Conservation (phyloP, 2,329 filamentous ascomycete species). For the Claviceps spartinae region DNA sequence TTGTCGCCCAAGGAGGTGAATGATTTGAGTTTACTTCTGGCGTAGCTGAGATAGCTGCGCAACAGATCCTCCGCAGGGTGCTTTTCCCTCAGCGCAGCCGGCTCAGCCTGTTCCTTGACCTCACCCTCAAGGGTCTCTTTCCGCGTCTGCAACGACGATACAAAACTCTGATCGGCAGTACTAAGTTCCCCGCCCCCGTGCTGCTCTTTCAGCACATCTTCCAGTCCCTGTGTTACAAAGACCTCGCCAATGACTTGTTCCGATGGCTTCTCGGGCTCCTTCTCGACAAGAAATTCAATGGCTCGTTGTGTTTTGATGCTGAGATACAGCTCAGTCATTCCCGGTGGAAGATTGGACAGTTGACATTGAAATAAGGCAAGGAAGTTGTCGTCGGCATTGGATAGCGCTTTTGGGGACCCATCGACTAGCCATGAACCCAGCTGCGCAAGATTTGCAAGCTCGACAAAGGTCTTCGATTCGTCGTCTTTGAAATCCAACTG, state of each 20-base stretch:
- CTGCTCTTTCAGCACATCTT: slow-evolving; percentile 28
- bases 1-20: slow-evolving; percentile 20
- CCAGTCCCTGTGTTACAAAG: slow-evolving; percentile 38
- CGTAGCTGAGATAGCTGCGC: slow-evolving; percentile 19
- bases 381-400: slow-evolving; percentile 31
- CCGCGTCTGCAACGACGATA: slow-evolving; percentile 19
- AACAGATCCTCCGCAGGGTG: slow-evolving; percentile 28
- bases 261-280: slow-evolving; percentile 33
- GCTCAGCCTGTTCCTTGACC: slow-evolving; percentile 10
- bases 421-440: slow-evolving; percentile 28
- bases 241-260: slow-evolving; percentile 43
- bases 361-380: slow-evolving; percentile 30
- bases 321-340: slow-evolving; percentile 30
- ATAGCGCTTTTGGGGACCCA: slow-evolving; percentile 23
- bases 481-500: slow-evolving; percentile 20
- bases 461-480: slow-evolving; percentile 24
- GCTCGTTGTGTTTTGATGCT: slow-evolving; percentile 36
- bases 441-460: slow-evolving; percentile 35
- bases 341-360: slow-evolving; percentile 29
- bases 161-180: slow-evolving; percentile 22
- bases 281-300: slow-evolving; percentile 37
- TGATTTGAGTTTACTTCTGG: slow-evolving; percentile 20
- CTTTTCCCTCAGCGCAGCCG: slow-evolving; percentile 21
- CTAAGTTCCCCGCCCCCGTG: slow-evolving; percentile 19
- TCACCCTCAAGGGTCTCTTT: slow-evolving; percentile 21